phyloP scores from a whole-genome alignment of 495 filamentous ascomycete species.

The Lasiosphaeris hirsuta region DNA sequence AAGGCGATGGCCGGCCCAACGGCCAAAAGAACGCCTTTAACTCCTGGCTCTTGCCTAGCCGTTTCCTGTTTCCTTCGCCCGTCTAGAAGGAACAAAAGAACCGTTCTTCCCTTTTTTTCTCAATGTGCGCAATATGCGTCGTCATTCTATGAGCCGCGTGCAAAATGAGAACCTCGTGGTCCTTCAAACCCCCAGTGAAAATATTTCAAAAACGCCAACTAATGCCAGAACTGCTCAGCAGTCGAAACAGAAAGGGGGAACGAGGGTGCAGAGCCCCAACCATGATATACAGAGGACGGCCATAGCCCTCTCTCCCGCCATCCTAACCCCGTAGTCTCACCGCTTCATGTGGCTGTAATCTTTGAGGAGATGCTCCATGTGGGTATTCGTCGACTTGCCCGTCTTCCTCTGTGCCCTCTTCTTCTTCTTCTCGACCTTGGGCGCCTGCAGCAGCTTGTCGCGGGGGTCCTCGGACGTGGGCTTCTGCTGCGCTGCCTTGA shows the following conservation, averaged over 20 bases:
- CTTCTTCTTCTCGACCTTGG: conserved; percentile 66
- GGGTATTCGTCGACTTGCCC: conserved; percentile 86
- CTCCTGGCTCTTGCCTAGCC: no score
- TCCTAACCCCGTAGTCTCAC: conserved; percentile 11
- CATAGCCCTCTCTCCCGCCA: background rate
- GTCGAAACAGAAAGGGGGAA: background rate
- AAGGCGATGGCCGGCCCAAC: no score
- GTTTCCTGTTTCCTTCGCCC: no score
- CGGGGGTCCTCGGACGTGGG: conserved; percentile 72
- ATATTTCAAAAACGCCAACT: no score
- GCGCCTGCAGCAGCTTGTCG: conserved; percentile 55
- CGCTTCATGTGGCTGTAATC: conserved; percentile 66
- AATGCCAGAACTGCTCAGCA: no score
- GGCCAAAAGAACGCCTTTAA: no score
- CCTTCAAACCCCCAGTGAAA: no score
- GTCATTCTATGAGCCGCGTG: no score
- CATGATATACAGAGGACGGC: background rate
- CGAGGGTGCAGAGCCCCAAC: background rate
- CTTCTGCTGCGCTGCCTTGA: conserved; percentile 69
- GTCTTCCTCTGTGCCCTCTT: conserved; percentile 63
- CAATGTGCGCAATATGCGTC: no score
- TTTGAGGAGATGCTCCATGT: conserved; percentile 84
- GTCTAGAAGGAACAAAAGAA: no score
- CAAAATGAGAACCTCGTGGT: no score
- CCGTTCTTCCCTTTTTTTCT: no score